Conservation (phyloP, 2,329 filamentous ascomycete species). For the Podosphaera leucotricha region DNA sequence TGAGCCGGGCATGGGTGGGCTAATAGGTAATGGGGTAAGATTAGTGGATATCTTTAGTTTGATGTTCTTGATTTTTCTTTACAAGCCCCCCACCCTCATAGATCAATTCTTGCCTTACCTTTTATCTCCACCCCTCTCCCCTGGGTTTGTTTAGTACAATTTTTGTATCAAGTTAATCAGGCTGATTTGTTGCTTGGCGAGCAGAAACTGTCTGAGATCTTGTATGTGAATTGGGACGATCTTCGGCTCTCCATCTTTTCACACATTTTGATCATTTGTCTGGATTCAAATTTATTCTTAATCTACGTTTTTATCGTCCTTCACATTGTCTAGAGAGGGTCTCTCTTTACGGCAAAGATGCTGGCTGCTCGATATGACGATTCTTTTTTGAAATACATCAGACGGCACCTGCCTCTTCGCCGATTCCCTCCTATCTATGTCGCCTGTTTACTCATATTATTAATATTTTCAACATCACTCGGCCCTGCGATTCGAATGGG, state of each 20-base stretch:
- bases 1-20: too few species aligned
- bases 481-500: slow-evolving; percentile 2
- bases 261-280: background rate
- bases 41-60: too few species aligned
- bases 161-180: background rate
- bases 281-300: background rate
- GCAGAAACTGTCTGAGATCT: background rate
- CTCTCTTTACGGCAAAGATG: background rate
- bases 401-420: slow-evolving; percentile 3
- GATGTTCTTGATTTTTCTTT: too few species aligned
- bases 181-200: background rate
- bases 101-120: background rate
- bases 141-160: background rate
- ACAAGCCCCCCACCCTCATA: background rate
- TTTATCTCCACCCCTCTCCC: background rate
- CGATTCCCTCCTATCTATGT: slow-evolving; percentile 12
- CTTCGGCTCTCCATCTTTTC: background rate
- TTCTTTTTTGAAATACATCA: slow-evolving; percentile 1
- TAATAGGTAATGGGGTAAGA: too few species aligned
- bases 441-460: slow-evolving; percentile 8
- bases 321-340: background rate
- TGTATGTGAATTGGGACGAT: background rate
- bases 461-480: slow-evolving; percentile 9
- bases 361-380: slow-evolving; percentile 1
- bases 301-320: background rate